phyloP scores from a whole-genome alignment of 2,329 filamentous ascomycete genomes.

The Colletotrichum cereale region DNA sequence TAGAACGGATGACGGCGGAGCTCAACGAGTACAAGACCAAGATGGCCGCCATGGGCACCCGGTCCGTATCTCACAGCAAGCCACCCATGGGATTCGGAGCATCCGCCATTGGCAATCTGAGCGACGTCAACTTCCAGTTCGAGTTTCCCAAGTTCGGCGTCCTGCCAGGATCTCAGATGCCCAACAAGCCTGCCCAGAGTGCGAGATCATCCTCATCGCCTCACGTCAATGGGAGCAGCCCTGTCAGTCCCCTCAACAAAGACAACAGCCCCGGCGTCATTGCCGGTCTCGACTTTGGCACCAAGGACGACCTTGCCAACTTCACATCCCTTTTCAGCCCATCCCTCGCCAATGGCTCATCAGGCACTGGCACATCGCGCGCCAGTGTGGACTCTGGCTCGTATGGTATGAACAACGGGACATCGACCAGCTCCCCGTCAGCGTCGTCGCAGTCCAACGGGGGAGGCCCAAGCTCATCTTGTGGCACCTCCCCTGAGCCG shows the following conservation, averaged over 20 bases:
- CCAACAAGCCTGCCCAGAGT: conserved; percentile 42
- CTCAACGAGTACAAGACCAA: conserved; percentile 92
- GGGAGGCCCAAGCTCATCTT: conserved; percentile 72
- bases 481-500: conserved; percentile 83
- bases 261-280: conserved; percentile 50
- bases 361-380: conserved; percentile 58
- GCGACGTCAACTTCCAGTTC: conserved; percentile 89
- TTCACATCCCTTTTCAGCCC: conserved; percentile 72
- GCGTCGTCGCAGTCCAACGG: conserved; percentile 71
- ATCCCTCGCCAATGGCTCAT: conserved; percentile 56
- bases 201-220: conserved; percentile 34
- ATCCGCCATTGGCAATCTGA: conserved; percentile 69
- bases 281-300: conserved; percentile 43
- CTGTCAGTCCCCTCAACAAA: conserved; percentile 52
- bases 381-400: conserved; percentile 64
- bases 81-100: conserved; percentile 61
- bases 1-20: conserved; percentile 88
- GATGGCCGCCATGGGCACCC: conserved; percentile 69
- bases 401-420: conserved; percentile 60
- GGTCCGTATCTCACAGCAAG: conserved; percentile 45
- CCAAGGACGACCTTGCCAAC: conserved; percentile 66
- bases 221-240: conserved; percentile 45
- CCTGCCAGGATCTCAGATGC: conserved; percentile 64
- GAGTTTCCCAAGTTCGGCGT: conserved; percentile 95
- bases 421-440: conserved; percentile 74